Conservation (phyloP, 1,139 yeast genomes). For the Yamadazyma triangularis region DNA sequence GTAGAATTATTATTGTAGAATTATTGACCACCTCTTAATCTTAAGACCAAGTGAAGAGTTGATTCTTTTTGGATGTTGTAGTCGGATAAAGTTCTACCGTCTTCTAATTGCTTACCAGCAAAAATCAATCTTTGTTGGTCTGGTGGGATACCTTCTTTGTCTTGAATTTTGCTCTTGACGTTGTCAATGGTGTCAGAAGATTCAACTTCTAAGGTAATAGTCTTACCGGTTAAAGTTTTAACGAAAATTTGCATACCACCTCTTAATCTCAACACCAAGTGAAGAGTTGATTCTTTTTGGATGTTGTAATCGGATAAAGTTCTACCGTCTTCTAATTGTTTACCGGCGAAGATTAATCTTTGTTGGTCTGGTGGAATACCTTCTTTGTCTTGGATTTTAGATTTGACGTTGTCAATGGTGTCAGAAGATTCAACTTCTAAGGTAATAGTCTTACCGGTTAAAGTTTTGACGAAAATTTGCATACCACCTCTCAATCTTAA, state of each 20-base stretch:
- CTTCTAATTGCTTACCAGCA: slow-evolving; percentile 61
- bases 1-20: not conserved
- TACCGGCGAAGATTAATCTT: slow-evolving; percentile 56
- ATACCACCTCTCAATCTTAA: slow-evolving; percentile 98
- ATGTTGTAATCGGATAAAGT: slow-evolving; percentile 64
- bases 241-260: slow-evolving; percentile 78
- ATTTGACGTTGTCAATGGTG: slow-evolving; percentile 62
- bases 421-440: slow-evolving; percentile 70
- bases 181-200: slow-evolving; percentile 72
- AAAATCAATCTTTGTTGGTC: slow-evolving; percentile 54
- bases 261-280: slow-evolving; percentile 53
- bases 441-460: slow-evolving; percentile 70
- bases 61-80: slow-evolving; percentile 68
- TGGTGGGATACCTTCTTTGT: slow-evolving; percentile 51
- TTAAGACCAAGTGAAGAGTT: slow-evolving; percentile 51
- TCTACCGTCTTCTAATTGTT: slow-evolving; percentile 64
- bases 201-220: slow-evolving; percentile 66
- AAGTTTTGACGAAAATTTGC: slow-evolving; percentile 57
- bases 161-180: slow-evolving; percentile 51
- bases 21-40: slow-evolving; percentile 59
- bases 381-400: slow-evolving; percentile 52
- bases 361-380: slow-evolving; percentile 53
- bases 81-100: slow-evolving; percentile 63
- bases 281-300: slow-evolving; percentile 61
- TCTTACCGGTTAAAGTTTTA: slow-evolving; percentile 64